Base-by-base conservation (phyloP, 2,329 filamentous ascomycete genomes). In the Alternaria consortialis region DNA sequence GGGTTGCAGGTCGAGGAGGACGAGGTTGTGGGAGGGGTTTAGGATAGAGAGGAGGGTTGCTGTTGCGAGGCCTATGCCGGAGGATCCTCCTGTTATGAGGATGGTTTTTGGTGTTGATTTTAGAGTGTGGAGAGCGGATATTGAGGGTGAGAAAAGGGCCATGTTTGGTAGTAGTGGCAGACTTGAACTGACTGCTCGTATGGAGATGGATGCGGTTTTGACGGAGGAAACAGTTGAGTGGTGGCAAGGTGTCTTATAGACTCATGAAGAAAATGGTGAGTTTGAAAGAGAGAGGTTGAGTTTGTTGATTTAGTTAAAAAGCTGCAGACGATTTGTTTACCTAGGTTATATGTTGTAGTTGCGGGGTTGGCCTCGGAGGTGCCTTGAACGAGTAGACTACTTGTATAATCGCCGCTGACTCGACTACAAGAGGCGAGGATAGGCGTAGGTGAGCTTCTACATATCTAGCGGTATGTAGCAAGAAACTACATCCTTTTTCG, bases 51-150 rank as follows among this genome's bases (percentile, higher is more conserved):
- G 75, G 32, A 81, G 73, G 11, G 70, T 69, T 4, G 79, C 79
- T 17, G 80, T 81, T 65, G 78, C 73, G 25, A 81, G 77, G 8
- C 80, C 80, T 31, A 81, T 81, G 51, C 80, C 80, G 7, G 77
- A 77, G 15, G 76, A 74, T 42, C 77, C 74, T 54, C 80, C 77
- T n/a, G 80, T 79, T 52, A 81, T 79, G 53, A 81, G 63, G 51
- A 78, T 72, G 1, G 74, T 77, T 60, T 75, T 75, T 2, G 74
- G 64, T 13, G 56, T 67, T 8, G 69, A 68, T 52, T 71, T 68
- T 29, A 77, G 58, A n/a, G 48, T 63, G 15, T 57, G 48, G 37
- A 76, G 63, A 23, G 57, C 40, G 17, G 68, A 56, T 15, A 58
- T 29, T 7, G 67, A 62, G 25, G 73, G 71, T 36, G 71, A 53